Conservation (phyloP, 164 flowering plant species). For the Magnolia changhungtana region DNA sequence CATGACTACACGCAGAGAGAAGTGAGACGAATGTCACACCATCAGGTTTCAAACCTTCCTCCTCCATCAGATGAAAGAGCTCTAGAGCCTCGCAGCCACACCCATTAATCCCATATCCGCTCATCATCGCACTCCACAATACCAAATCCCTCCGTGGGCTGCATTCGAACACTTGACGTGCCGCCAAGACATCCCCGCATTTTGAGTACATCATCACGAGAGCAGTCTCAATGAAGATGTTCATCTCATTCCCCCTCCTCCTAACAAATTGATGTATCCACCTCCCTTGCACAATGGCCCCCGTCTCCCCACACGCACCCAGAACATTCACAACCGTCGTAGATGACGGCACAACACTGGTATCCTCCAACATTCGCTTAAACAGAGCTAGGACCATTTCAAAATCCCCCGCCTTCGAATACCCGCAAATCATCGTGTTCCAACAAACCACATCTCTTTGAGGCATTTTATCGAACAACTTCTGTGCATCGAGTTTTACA, state of each 20-base stretch:
- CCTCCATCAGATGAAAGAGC: constrained; percentile 19
- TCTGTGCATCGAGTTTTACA: constrained; percentile 24
- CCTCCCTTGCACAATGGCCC: constrained; percentile 25
- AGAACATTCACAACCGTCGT: constrained; percentile 31
- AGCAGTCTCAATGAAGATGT: constrained; percentile 31
- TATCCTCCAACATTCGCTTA: constrained; percentile 21
- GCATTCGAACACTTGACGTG: constrained; percentile 24
- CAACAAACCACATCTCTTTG: constrained; percentile 19
- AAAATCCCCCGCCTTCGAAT: constrained; percentile 21
- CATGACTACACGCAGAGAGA: constrained; percentile 44
- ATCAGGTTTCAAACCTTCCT: constrained; percentile 23
- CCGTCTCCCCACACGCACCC: constrained; percentile 25
- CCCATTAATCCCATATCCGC: constrained; percentile 36
- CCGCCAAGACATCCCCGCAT: constrained; percentile 17
- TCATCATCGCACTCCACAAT: constrained; percentile 45
- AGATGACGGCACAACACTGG: constrained; percentile 26
- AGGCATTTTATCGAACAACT: constrained; percentile 29
- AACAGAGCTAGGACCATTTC: constrained; percentile 27
- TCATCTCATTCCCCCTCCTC: constrained; percentile 25
- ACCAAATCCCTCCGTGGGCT: constrained; percentile 30
- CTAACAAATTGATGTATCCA: constrained; percentile 31
- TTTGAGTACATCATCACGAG: constrained; percentile 42
- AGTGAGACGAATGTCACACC: constrained; percentile 35
- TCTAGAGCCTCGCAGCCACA: constrained; percentile 27
- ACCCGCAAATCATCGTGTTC: constrained; percentile 37